phyloP scores from a whole-genome alignment of 2,329 filamentous ascomycete genomes.

The Kalaharituber pfeilii region DNA sequence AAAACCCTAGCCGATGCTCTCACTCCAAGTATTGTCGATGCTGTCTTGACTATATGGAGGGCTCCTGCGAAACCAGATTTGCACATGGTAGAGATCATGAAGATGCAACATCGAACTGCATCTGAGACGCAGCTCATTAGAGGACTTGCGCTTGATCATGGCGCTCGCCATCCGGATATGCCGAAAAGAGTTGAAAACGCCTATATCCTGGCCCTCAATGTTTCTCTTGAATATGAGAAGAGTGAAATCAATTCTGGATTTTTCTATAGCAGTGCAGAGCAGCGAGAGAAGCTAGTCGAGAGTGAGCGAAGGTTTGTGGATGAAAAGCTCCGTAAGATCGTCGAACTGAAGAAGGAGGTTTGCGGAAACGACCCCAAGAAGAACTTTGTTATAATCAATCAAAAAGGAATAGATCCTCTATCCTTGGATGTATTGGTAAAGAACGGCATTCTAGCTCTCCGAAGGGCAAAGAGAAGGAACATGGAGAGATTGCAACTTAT shows the following conservation, averaged over 20 bases:
- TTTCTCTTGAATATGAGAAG: constrained; percentile 97
- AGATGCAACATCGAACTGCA: constrained; percentile 95
- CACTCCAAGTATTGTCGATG: constrained; percentile 88
- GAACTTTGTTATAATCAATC: constrained; percentile 94
- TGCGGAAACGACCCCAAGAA: constrained; percentile 88
- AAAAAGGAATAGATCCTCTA: constrained; percentile 95
- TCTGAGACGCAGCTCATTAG: constrained; percentile 92
- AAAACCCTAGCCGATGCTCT: constrained; percentile 72
- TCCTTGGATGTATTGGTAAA: constrained; percentile 92
- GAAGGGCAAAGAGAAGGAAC: constrained; percentile 91
- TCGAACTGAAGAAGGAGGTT: constrained; percentile 93
- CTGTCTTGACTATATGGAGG: constrained; percentile 85
- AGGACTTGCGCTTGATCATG: constrained; percentile 84
- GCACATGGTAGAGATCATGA: constrained; percentile 99
- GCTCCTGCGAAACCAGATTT: constrained; percentile 81
- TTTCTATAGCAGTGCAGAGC: constrained; percentile 94
- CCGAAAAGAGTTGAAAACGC: constrained; percentile 91
- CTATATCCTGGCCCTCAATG: constrained; percentile 85
- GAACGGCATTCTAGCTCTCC: constrained; percentile 89
- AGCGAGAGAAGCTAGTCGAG: constrained; percentile 94
- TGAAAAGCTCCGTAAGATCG: constrained; percentile 90
- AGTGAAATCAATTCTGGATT: constrained; percentile 98
- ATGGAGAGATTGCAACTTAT: constrained; percentile 96
- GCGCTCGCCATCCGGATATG: constrained; percentile 95
- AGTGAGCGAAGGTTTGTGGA: constrained; percentile 93